These are phyloP conservation scores for Fragaria vesca DNA, from an alignment of 306 rosid species.

Conservation along the genomic window DNA sequence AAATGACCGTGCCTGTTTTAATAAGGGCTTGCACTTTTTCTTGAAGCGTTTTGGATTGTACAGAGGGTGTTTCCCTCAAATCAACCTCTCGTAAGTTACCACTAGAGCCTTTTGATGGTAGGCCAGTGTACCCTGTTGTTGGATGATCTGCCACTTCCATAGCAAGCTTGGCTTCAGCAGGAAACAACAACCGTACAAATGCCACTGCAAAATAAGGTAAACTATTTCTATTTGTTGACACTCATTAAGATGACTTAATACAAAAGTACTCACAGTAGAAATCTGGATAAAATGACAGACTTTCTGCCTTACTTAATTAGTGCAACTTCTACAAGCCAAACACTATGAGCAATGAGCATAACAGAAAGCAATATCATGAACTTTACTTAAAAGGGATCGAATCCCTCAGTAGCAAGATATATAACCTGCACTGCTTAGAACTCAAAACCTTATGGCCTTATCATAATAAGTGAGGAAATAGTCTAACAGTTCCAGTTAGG, in stretches of 20 bases:
- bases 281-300: neutral
- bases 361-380: neutral
- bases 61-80: conserved; percentile 68
- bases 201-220: conserved; percentile 51
- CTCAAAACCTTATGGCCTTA: neutral
- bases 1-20: conserved; percentile 62
- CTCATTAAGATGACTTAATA: conserved; percentile 8
- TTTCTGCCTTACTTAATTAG: neutral
- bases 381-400: neutral
- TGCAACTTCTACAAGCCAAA: neutral
- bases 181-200: conserved; percentile 67
- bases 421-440: neutral
- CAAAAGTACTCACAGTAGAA: neutral
- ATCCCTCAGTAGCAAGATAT: neutral
- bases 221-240: neutral
- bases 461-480: conserved; percentile 4
- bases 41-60: conserved; percentile 55
- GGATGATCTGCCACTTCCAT: conserved; percentile 67
- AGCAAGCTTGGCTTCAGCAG: conserved; percentile 85
- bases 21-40: conserved; percentile 54
- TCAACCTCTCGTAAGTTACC: conserved; percentile 69
- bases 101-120: conserved; percentile 40
- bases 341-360: neutral
- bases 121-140: conserved; percentile 22
- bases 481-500: conserved; percentile 15